Evolutionary conservation across 148 eudicot species (phyloP), one percentile per base, ranked within the genome.

Genomic region (Amaranthus palmeri): DNA sequence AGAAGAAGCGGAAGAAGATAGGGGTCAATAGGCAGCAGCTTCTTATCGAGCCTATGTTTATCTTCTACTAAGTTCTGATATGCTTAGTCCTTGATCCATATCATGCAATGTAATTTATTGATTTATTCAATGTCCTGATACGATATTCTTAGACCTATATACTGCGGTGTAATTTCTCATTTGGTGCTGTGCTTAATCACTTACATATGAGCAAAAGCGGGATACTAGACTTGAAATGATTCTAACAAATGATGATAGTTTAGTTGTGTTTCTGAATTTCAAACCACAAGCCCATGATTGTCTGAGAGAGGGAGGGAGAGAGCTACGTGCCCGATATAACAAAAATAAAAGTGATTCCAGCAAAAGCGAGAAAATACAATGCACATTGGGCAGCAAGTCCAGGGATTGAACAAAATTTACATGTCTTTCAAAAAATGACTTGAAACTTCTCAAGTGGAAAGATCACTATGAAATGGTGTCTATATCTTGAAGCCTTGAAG

Each of bases 81-180:
- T 62, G 56, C 15, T 55, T 65, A 46, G n/a, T n/a, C n/a, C n/a
- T n/a, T n/a, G n/a, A n/a, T n/a, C n/a, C n/a, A n/a, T n/a, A n/a
- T n/a, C n/a, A n/a, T n/a, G n/a, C n/a, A n/a, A 69, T 55, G 54
- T 25, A 10, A 10, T 25, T 25, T 25, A 25, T 25, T 25, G 36
- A 25, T 25, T 25, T 25, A 25, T 25, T 25, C 36, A 25, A 25
- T 25, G 36, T 25, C 36, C 36, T 25, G 36, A 25, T 25, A 25
- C 36, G 36, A 25, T 65, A 46, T 73, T 61, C 65, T 68, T 78
- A 73, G 7, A 49, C 41, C 3, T 36, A 69, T 63, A 54, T 62
- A 41, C 51, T 72, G 67, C 11, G 17, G 8, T 75, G 59, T 48
- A 7, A 51, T 48, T 58, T 47, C 17, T 50, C 50, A 58, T 65